These are phyloP conservation scores for Phaeodactylum tricornutum DNA, from an alignment of 108 stramenopile species.

Conservation along the genomic window DNA sequence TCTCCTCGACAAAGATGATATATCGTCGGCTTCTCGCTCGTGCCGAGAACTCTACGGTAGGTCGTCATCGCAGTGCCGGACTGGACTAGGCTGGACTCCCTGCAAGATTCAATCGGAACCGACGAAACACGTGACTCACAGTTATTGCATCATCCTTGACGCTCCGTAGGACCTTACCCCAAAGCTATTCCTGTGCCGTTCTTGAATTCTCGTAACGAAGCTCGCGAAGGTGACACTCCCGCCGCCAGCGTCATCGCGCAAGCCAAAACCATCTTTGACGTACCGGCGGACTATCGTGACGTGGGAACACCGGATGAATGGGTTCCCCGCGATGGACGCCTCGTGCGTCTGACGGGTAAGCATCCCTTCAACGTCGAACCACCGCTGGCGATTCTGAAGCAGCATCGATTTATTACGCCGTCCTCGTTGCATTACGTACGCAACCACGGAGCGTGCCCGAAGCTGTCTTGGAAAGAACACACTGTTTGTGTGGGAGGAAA, in stretches of 20 bases:
- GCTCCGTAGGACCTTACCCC: constrained; percentile 76
- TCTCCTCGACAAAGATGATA: too few relatives aligned
- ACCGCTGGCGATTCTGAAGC: constrained; percentile 56
- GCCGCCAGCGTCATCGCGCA: constrained; percentile 24
- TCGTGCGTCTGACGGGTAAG: constrained; percentile 91
- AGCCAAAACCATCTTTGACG: constrained; percentile 46
- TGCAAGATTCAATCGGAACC: too few relatives aligned
- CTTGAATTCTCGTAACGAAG: constrained; percentile 11
- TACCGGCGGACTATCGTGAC: constrained; percentile 68
- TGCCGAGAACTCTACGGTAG: too few relatives aligned
- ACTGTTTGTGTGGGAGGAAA: constrained; percentile 49
- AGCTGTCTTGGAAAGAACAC: constrained; percentile 74
- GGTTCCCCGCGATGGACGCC: constrained; percentile 77
- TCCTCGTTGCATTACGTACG: constrained; percentile 76
- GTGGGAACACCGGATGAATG: constrained; percentile 83
- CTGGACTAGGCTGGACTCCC: too few relatives aligned
- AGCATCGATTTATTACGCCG: constrained; percentile 80
- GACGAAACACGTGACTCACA: too few relatives aligned
- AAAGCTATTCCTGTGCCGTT: constrained; percentile 70
- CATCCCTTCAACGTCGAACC: constrained; percentile 99
- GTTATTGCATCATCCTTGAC: too few relatives aligned
- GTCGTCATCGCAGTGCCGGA: too few relatives aligned
- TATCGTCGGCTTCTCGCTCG: too few relatives aligned
- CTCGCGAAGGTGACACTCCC: constrained; percentile 55
- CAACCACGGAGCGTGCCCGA: constrained; percentile 86